Evolutionary conservation across 805 yeast species (phyloP).

Genomic region (Ogataea pini): DNA sequence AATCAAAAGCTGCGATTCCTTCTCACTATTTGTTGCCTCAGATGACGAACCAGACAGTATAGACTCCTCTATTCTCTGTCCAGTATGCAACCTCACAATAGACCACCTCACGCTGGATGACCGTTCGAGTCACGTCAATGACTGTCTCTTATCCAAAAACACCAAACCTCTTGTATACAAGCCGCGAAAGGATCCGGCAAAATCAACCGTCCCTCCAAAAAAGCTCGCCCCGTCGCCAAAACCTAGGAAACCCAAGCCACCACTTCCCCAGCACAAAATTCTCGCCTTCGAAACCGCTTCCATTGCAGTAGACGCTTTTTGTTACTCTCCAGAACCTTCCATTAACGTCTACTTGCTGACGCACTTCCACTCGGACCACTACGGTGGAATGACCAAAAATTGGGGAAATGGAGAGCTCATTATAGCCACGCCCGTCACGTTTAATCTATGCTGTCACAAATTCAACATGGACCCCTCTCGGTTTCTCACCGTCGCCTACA

Average conservation of each 20-base stretch:
- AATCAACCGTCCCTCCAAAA: slow-evolving; percentile 8
- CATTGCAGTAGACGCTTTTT: slow-evolving; percentile 69
- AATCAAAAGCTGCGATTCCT: neutral
- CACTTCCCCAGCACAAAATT: slow-evolving; percentile 57
- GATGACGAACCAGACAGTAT: slow-evolving; percentile 7
- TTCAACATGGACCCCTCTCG: slow-evolving; percentile 53
- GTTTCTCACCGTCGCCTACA: slow-evolving; percentile 40
- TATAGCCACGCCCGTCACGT: slow-evolving; percentile 73
- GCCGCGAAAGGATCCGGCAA: slow-evolving; percentile 11
- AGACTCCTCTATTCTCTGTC: slow-evolving; percentile 41
- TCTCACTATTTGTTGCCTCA: neutral
- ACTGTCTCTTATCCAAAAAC: slow-evolving; percentile 42
- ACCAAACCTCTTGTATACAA: slow-evolving; percentile 22
- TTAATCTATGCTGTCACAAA: slow-evolving; percentile 51
- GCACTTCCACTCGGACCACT: slow-evolving; percentile 95
- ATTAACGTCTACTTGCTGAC: slow-evolving; percentile 61
- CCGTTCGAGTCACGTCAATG: slow-evolving; percentile 56
- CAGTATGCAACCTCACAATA: slow-evolving; percentile 49
- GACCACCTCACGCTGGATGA: slow-evolving; percentile 41
- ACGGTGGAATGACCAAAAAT: slow-evolving; percentile 75
- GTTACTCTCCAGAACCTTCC: slow-evolving; percentile 45
- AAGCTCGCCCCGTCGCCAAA: slow-evolving; percentile 17
- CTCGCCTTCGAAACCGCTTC: slow-evolving; percentile 41
- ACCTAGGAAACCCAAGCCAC: slow-evolving; percentile 31
- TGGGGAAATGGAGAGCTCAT: slow-evolving; percentile 71